Conservation (phyloP, 306 rosid genomes). For the Acacia confusa region DNA sequence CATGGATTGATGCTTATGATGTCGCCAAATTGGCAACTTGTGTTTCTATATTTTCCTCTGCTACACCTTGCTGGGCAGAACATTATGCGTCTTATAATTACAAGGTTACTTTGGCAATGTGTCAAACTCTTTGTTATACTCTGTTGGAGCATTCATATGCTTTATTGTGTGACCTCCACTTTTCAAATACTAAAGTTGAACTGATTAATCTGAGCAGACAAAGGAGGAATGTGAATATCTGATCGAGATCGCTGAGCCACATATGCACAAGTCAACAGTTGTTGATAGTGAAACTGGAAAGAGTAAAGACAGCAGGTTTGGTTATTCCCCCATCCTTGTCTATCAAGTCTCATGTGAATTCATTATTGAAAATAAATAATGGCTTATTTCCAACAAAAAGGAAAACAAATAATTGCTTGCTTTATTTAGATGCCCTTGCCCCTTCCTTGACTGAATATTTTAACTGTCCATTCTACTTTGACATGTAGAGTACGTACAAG, state of each 20-base stretch:
- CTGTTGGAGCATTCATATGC: background rate
- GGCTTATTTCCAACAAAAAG: background rate
- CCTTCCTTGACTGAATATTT: background rate
- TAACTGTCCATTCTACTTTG: constrained; percentile 10
- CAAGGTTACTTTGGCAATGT: background rate
- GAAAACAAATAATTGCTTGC: constrained; percentile 21
- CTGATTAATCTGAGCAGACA: constrained; percentile 55
- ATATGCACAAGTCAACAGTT: constrained; percentile 72
- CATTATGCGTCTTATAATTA: background rate
- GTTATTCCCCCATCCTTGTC: background rate
- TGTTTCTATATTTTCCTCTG: background rate
- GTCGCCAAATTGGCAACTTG: background rate
- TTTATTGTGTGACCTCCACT: background rate
- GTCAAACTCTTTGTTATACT: constrained; percentile 8
- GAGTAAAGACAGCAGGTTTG: constrained; percentile 86
- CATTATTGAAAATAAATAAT: constrained; percentile 18
- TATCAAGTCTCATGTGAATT: constrained; percentile 23
- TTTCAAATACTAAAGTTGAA: constrained; percentile 27
- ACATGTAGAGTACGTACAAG: constrained; percentile 79
- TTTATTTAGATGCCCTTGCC: background rate
- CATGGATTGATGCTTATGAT: background rate
- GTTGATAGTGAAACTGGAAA: constrained; percentile 83
- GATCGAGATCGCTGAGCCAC: constrained; percentile 71
- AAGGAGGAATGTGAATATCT: constrained; percentile 85
- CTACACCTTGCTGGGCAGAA: background rate